Percentiles rank a stretch among this genome's conserved stretches.
Conservation (phyloP, 1,284 basidiomycete genomes). For the Cutaneotrichosporon mucoides region DNA sequence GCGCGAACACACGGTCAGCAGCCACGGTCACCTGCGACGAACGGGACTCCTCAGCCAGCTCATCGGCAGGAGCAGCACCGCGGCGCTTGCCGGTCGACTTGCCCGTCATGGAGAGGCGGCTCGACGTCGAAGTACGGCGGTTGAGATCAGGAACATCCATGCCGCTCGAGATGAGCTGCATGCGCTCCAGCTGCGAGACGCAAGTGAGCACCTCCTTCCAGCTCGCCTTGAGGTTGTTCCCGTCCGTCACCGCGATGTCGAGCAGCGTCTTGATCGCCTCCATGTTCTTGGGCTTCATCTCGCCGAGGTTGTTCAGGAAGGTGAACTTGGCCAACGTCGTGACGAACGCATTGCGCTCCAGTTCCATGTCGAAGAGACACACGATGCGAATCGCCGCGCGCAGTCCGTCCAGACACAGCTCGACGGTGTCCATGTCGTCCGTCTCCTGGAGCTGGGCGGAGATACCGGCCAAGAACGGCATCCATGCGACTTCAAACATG, state of each 20-base stretch:
- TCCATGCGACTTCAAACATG: slow-evolving; percentile 99
- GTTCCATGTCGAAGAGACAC: slow-evolving; percentile 90
- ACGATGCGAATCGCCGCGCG: slow-evolving; percentile 87
- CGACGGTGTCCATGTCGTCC: slow-evolving; percentile 86
- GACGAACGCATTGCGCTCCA: slow-evolving; percentile 93
- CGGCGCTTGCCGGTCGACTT: slow-evolving; percentile 19
- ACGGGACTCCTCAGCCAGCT: slow-evolving; percentile 92
- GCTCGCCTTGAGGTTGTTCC: slow-evolving; percentile 88
- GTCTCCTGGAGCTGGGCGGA: slow-evolving; percentile 89
- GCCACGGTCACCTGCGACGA: slow-evolving; percentile 98
- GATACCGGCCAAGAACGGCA: slow-evolving; percentile 87
- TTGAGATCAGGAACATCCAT: slow-evolving; percentile 75
- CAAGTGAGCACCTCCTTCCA: slow-evolving; percentile 94
- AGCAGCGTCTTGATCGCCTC: slow-evolving; percentile 92
- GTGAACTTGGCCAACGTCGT: slow-evolving; percentile 97
- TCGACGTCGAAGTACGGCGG: slow-evolving; percentile 15
- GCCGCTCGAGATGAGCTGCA: slow-evolving; percentile 89
- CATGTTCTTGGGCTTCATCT: slow-evolving; percentile 99
- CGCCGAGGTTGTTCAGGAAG: slow-evolving; percentile 89
- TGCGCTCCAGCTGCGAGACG: slow-evolving; percentile 93
- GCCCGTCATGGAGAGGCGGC: slow-evolving; percentile 8
- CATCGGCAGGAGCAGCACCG: slow-evolving; percentile 64
- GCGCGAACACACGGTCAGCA: slow-evolving; percentile 97
- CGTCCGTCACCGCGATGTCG: slow-evolving; percentile 88
- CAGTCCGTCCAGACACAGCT: slow-evolving; percentile 87